Evolutionary conservation across 2,329 filamentous ascomycete genomes (phyloP), one percentile per base, ranked within the genome.

Genomic region (Monilinia polystroma): DNA sequence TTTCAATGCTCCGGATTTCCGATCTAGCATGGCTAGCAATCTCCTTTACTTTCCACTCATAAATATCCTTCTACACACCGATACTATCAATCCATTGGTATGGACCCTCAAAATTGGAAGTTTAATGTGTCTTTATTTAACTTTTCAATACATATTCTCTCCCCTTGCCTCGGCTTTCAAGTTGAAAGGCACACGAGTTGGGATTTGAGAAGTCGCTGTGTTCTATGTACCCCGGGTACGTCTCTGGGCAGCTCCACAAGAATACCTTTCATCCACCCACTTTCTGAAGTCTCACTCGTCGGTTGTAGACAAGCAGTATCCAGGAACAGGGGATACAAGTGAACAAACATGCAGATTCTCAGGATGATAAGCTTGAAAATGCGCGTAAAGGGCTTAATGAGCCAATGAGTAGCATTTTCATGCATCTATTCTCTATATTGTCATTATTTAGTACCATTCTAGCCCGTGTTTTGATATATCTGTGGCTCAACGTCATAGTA

Each of bases 401-500:
- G 3, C 43, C 29, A 60, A 47, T 23, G 26, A 20, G 57, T 12
- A 11, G 20, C 43, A 35, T 49, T 49, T 10, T 14, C 43, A 49
- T 29, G 43, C 57, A 59, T 23, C 23, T 23, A 11, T 18, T 23
- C 14, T 29, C 20, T 59, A 12, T 26, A 1, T 11, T 18, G 49
- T 49, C 29, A 35, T 35, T 18, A 18, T 35, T 38, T 35, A 35
- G 12, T 6, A 60, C 10, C 26, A 35, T 3, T 23, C 20, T 49
- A 23, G 11, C 32, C 20, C 23, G 1, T 11, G n/a, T 35, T 49
- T 49, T 35, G 26, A 7, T n/a, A 23, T 49, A 49, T 35, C 47
- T 23, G 43, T 60, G 57, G 57, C 47, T 51, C 47, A 51, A 60
- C 43, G 57, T 60, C 16, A 60, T 51, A 51, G 47, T 51, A 51